Base-by-base conservation (phyloP, 306 rosid genomes). In the Prunus dulcis region DNA sequence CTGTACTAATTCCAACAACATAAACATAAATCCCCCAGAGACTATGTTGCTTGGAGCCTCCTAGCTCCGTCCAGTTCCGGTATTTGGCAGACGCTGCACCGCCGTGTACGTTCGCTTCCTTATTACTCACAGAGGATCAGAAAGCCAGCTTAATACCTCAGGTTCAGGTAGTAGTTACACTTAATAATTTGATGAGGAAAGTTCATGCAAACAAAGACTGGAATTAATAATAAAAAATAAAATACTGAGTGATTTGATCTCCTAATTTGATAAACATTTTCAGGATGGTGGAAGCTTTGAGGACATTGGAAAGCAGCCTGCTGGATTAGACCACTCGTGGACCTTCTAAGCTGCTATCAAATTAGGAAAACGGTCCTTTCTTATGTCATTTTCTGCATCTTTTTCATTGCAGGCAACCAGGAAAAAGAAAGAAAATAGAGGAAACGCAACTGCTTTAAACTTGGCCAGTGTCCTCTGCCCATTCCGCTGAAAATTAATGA, bases 21-120 rank as follows among this genome's bases (percentile, higher is more conserved):
- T 58, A 17, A 4, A 57, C 46, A 17, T 43, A 9, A 9, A 58
- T 63, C 14, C 13, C 22, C 14, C 47, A 74, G 78, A 38, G 69
- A 13, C 10, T 27, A 17, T 60, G 52, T 20, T 64, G 51, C 71
- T 64, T 64, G 46, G 79, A 77, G 56, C 38, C 76, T 38, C 9
- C 43, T 60, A 20, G 70, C 67, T 47, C 49, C 20, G 2, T 52
- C 38, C 56, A 53, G 46, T 77, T 58, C 81, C 1, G 34, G 50
- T 61, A 56, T 23, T 62, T 60, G 19, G 53, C 62, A 13, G 53
- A 69, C 52, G 13, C 25, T 20, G 32, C 64, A 51, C 64, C 53
- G 19, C 64, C 63, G 19, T 8, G 60, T 28, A 3, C 50, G 47
- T 78, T 27, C 8, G 64, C 41, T 53, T 64, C 53, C 71, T n/a